These are phyloP conservation scores for Citrus cavaleriei DNA, from an alignment of 345 rosid species.

Conservation along the genomic window DNA sequence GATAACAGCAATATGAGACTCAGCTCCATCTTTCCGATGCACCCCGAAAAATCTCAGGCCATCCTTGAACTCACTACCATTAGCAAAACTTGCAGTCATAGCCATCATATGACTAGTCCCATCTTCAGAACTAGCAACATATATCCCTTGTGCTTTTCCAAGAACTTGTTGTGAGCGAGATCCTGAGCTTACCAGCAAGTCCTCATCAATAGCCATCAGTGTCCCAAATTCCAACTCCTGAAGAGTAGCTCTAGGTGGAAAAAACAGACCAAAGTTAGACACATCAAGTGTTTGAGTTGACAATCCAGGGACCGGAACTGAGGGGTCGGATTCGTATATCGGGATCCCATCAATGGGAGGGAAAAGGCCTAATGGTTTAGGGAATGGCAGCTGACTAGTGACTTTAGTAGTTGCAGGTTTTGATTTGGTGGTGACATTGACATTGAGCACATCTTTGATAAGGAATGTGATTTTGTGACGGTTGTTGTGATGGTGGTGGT, in stretches of 20 bases:
- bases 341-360: conserved; percentile 53
- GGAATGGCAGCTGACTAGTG: conserved; percentile 37
- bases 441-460: conserved; percentile 38
- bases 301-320: conserved; percentile 3
- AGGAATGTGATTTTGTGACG: conserved; percentile 38
- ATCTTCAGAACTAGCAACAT: conserved; percentile 46
- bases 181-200: conserved; percentile 10
- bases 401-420: conserved; percentile 25
- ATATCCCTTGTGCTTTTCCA: conserved; percentile 50
- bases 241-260: conserved; percentile 38
- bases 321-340: conserved; percentile 24
- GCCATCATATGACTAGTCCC: conserved; percentile 54
- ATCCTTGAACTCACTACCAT: conserved; percentile 17
- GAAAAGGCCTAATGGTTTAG: conserved; percentile 42
- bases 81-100: conserved; percentile 29
- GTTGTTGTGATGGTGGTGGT: neutral
- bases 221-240: conserved; percentile 48
- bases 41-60: conserved; percentile 51
- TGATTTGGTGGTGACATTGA: conserved; percentile 25
- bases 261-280: conserved; percentile 24
- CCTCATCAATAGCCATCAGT: conserved; percentile 32
- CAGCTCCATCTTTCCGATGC: conserved; percentile 24
- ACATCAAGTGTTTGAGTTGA: conserved; percentile 28
- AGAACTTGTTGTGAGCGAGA: conserved; percentile 15
- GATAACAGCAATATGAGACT: conserved; percentile 52